Evolutionary conservation across 2,329 filamentous ascomycete genomes (phyloP), one percentile per base, ranked within the genome.

Genomic region (Akanthomyces muscarius): DNA sequence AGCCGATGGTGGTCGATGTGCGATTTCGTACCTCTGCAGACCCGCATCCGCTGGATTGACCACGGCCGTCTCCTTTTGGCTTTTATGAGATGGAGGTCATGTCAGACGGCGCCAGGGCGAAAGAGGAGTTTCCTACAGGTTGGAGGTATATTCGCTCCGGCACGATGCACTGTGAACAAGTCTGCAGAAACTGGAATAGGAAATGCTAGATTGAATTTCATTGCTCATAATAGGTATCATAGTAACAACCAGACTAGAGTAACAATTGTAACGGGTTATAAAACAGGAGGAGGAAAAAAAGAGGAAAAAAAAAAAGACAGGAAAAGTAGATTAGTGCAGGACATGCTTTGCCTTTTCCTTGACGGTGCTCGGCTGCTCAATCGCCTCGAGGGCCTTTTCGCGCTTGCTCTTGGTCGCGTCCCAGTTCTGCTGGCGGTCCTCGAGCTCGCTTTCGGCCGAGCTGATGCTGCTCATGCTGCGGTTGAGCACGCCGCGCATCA

Each of bases 401-500:
- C 76, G 80, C 72, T 82, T 84, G 65, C 80, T 85, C 75, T 73
- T 69, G 0, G 75, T 74, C 1, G 70, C 68, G 60, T 79, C 76
- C 66, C 74, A 77, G 3, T 72, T 72, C 4, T 67, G 68, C 45
- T 80, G 80, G 52, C 82, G 73, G 21, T 77, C 73, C 7, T 80
- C 76, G n/a, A 86, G 72, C 48, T 81, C 77, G 67, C 80, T 83
- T 73, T 84, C 78, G 38, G 77, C 79, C 3, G 82, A 85, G 71
- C 82, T 84, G 65, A 85, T 69, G 59, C 75, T 79, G 70, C 77
- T 83, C 13, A 78, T 76, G 67, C 81, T 87, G 48, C 80, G 77
- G 71, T 86, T 85, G 71, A 84, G 78, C 44, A 87, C 82, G 75
- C 87, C 79, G 62, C 80, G 76, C 41, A 87, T 68, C 64, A 78